Evolutionary conservation across 257 asterid genomes (phyloP).

Genomic region (Scutellaria minor): DNA sequence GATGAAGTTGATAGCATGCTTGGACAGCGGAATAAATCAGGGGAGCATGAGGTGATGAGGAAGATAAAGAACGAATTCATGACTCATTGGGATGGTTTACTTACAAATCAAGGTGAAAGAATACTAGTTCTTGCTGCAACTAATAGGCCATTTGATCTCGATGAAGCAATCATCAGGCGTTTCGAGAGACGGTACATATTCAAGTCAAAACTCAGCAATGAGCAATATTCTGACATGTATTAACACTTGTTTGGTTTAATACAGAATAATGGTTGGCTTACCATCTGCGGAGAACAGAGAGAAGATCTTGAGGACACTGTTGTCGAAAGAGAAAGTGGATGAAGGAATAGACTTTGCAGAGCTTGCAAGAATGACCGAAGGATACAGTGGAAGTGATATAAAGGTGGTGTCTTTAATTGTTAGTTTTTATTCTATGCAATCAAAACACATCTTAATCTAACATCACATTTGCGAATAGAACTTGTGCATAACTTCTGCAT

Average conservation of each 20-base stretch:
- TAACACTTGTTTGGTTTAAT: constrained; percentile 5
- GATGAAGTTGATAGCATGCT: constrained; percentile 97
- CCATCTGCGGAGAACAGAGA: constrained; percentile 77
- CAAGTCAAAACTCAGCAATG: not conserved
- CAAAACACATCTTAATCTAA: constrained; percentile 13
- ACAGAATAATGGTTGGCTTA: constrained; percentile 86
- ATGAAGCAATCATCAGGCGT: constrained; percentile 90
- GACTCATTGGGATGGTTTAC: constrained; percentile 90
- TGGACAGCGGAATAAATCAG: constrained; percentile 73
- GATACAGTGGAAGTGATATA: constrained; percentile 86
- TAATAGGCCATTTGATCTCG: constrained; percentile 90
- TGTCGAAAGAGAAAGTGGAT: constrained; percentile 73
- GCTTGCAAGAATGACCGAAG: constrained; percentile 83
- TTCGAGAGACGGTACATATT: constrained; percentile 75
- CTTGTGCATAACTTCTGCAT: constrained; percentile 87
- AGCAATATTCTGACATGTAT: not conserved
- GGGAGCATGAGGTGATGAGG: constrained; percentile 94
- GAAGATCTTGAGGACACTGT: constrained; percentile 65
- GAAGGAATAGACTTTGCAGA: constrained; percentile 60
- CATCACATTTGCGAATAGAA: constrained; percentile 50
- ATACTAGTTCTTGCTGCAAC: constrained; percentile 94
- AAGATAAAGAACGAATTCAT: constrained; percentile 91
- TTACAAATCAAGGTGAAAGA: constrained; percentile 73
- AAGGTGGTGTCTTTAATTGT: constrained; percentile 56
- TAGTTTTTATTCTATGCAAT: constrained; percentile 3